Conservation (phyloP, 148 eudicot genomes). For the Rhododendron simsii region DNA sequence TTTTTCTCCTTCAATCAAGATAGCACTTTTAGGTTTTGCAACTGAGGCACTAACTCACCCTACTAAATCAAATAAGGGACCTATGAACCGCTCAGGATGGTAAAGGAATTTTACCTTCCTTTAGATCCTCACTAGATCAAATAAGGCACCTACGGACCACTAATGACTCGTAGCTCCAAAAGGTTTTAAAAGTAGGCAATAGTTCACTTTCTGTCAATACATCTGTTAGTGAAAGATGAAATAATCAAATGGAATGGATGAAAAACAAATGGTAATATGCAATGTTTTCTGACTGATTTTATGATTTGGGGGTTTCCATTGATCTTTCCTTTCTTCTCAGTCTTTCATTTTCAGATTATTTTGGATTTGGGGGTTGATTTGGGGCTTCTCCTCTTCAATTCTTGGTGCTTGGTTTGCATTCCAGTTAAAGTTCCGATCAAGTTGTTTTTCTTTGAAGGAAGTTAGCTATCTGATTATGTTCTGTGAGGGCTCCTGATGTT, state of each 20-base stretch:
- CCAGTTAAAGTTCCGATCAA: not conserved
- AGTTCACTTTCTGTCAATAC: not conserved
- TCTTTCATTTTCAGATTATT: not conserved
- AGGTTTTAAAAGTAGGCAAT: not conserved
- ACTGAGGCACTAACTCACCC: not conserved
- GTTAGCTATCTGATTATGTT: not conserved
- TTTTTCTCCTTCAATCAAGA: not conserved
- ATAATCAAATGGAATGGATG: not conserved
- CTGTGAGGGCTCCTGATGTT: not conserved
- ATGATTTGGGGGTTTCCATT: not conserved
- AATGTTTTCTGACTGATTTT: not conserved
- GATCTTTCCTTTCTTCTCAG: not conserved
- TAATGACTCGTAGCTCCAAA: not conserved
- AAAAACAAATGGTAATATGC: not conserved
- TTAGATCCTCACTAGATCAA: not conserved
- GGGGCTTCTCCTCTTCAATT: not conserved
- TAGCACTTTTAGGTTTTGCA: not conserved
- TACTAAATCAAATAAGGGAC: not conserved
- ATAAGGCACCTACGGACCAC: not conserved
- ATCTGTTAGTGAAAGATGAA: not conserved
- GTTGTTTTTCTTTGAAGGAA: not conserved
- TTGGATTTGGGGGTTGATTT: not conserved
- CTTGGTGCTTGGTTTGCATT: not conserved
- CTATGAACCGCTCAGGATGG: not conserved
- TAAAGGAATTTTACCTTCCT: not conserved